Evolutionary conservation across 2,329 filamentous ascomycete genomes (phyloP).

Genomic region (Tothia fuscella): DNA sequence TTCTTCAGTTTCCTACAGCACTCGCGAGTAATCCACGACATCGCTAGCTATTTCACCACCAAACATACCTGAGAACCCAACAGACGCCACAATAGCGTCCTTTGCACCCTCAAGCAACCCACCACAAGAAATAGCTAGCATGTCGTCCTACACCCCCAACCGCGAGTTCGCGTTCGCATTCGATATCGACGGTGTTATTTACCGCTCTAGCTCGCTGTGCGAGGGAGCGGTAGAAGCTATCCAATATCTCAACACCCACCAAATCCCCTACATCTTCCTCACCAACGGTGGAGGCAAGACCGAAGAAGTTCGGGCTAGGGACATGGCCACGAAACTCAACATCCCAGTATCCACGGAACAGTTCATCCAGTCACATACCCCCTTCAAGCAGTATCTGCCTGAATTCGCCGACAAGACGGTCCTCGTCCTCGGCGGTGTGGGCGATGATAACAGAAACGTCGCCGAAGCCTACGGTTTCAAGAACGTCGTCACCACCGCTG

Average conservation of each 20-base stretch:
- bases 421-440: slow-evolving; percentile 35
- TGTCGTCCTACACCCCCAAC: no score
- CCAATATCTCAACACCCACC: slow-evolving; percentile 56
- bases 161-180: no score
- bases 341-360: slow-evolving; percentile 53
- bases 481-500: slow-evolving; percentile 72
- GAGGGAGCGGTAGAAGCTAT: slow-evolving; percentile 67
- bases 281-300: slow-evolving; percentile 89
- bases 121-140: no score
- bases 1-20: no score
- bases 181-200: slow-evolving; percentile 91
- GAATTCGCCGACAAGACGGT: slow-evolving; percentile 52
- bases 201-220: slow-evolving; percentile 68
- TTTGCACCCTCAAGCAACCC: no score
- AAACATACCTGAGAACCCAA: no score
- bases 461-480: slow-evolving; percentile 68
- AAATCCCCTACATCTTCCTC: slow-evolving; percentile 82
- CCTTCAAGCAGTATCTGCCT: slow-evolving; percentile 76
- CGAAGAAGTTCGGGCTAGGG: slow-evolving; percentile 59
- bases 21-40: no score
- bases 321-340: slow-evolving; percentile 54
- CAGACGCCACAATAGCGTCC: no score
- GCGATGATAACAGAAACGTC: slow-evolving; percentile 52
- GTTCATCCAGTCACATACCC: slow-evolving; percentile 86
- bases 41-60: no score